Evolutionary conservation across 1,284 basidiomycete species (phyloP).

Genomic region (Irpex sp.): DNA sequence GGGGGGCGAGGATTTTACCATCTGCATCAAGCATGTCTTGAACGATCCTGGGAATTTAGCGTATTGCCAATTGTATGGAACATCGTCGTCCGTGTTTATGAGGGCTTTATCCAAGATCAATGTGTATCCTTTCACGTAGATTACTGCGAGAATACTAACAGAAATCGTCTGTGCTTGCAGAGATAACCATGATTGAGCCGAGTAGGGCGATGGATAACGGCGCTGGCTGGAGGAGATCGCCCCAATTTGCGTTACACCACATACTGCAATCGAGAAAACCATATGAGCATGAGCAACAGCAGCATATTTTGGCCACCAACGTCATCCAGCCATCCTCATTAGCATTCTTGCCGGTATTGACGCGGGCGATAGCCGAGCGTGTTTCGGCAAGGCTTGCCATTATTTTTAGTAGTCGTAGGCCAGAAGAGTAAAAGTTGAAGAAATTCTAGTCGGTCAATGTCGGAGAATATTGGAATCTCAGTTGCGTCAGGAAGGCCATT

Average conservation of each 20-base stretch:
- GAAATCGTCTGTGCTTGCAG: constrained; percentile 9
- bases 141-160: neutral
- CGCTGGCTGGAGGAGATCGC: constrained; percentile 13
- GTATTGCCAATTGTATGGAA: neutral
- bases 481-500: no score
- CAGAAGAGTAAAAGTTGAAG: no score
- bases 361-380: neutral
- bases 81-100: neutral
- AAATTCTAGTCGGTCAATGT: no score
- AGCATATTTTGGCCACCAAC: neutral
- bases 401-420: neutral
- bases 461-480: no score
- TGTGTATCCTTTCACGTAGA: no score
- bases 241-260: constrained; percentile 17
- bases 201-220: constrained; percentile 14
- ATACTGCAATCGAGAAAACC: neutral
- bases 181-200: constrained; percentile 10
- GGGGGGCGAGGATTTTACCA: neutral
- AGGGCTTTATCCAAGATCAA: neutral
- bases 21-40: constrained; percentile 1
- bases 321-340: constrained; percentile 2
- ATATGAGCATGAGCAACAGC: neutral
- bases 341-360: neutral
- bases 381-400: neutral
- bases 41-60: neutral